These are phyloP conservation scores for Mycena amicta DNA, from an alignment of 768 basidiomycete species.

Conservation along the genomic window DNA sequence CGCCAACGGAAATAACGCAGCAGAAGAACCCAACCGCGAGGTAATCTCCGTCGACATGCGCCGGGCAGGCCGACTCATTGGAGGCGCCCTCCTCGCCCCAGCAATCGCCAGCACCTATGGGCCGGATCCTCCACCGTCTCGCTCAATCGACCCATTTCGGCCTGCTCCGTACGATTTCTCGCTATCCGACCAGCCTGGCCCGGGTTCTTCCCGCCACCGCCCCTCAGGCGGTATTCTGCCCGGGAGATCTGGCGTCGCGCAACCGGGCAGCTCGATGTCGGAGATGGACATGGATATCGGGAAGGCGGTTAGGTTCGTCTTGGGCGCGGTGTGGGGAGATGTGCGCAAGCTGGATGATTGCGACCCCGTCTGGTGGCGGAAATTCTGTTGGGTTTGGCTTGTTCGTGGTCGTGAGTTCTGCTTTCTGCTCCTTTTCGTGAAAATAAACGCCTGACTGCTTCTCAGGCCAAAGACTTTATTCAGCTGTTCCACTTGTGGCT, in stretches of 20 bases:
- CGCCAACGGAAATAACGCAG: constrained; percentile 26
- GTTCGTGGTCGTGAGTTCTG: background rate
- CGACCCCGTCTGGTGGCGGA: constrained; percentile 82
- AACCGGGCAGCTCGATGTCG: constrained; percentile 5
- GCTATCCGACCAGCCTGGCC: constrained; percentile 28
- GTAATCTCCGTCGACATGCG: constrained; percentile 48
- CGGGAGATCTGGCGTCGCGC: constrained; percentile 20
- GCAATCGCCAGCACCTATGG: constrained; percentile 67
- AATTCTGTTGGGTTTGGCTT: constrained; percentile 55
- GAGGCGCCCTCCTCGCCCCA: constrained; percentile 71
- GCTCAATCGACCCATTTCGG: background rate
- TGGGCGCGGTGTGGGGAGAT: constrained; percentile 56
- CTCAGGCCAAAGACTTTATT: constrained; percentile 67
- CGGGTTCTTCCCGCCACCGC: constrained; percentile 23
- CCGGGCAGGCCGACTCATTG: constrained; percentile 70
- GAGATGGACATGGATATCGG: constrained; percentile 26
- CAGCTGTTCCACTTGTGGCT: constrained; percentile 71
- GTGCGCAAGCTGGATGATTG: constrained; percentile 63
- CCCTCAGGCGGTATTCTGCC: constrained; percentile 21
- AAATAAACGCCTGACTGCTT: background rate
- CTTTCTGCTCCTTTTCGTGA: constrained; percentile 2
- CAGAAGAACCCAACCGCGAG: constrained; percentile 30
- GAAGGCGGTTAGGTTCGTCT: constrained; percentile 36
- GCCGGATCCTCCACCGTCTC: constrained; percentile 24
- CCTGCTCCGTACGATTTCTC: constrained; percentile 34